A percentile compares a stretch with the other conserved stretches of the same genome.
Evolutionary conservation across 208 protist genomes (phyloP).

Genomic region (Novymonas esmeraldas): DNA sequence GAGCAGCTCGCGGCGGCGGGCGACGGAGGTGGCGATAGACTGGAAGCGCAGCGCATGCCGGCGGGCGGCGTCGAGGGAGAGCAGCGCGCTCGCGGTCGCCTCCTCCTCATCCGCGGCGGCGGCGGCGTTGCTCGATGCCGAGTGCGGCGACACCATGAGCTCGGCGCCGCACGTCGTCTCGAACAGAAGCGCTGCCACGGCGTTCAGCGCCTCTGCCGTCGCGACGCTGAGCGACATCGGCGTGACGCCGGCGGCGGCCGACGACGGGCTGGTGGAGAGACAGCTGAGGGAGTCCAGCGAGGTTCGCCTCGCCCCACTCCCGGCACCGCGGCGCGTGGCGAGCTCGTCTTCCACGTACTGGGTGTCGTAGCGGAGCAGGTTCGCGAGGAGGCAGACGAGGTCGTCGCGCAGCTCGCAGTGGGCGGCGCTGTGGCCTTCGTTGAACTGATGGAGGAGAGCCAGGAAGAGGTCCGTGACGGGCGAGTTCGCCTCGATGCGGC

Average conservation of each 20-base stretch:
- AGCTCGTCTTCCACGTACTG: slow-evolving; percentile 19
- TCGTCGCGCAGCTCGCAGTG: slow-evolving; percentile 78
- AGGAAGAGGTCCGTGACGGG: slow-evolving; percentile 65
- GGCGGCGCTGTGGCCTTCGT: slow-evolving; percentile 43
- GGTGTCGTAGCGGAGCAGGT: slow-evolving; percentile 48
- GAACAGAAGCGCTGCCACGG: slow-evolving; percentile 60
- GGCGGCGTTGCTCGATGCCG: slow-evolving; percentile 1
- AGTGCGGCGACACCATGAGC: slow-evolving; percentile 20
- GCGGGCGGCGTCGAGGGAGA: slow-evolving; percentile 34
- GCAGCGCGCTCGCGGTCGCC: slow-evolving; percentile 13
- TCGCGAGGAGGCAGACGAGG: slow-evolving; percentile 46
- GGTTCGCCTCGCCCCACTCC: not conserved
- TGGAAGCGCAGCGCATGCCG: slow-evolving; percentile 53
- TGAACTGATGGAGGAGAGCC: slow-evolving; percentile 56
- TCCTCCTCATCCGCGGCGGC: not conserved
- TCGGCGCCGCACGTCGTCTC: slow-evolving; percentile 74
- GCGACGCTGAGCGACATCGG: slow-evolving; percentile 23
- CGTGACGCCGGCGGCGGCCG: not conserved
- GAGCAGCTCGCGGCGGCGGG: slow-evolving; percentile 29
- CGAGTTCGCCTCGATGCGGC: slow-evolving; percentile 12
- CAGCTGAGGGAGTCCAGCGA: not conserved
- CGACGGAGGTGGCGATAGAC: slow-evolving; percentile 59
- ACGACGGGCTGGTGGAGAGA: not conserved
- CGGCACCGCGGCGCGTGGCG: slow-evolving; percentile 9
- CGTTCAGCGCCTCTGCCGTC: slow-evolving; percentile 65